Evolutionary conservation across 305 asterid species (phyloP).

Genomic region (Fraxinus xanthoxyloides): DNA sequence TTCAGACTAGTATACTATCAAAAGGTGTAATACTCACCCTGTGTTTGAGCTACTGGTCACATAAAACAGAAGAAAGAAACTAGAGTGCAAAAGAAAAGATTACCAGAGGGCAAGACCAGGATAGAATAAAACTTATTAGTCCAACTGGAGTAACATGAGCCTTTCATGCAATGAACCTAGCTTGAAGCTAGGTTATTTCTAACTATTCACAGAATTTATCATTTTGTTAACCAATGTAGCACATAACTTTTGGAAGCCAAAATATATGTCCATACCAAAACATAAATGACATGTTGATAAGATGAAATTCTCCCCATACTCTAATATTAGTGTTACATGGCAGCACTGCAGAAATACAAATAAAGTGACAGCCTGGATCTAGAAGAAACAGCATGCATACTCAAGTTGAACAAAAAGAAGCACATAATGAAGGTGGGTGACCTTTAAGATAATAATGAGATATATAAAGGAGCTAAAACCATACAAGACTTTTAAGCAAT

Average conservation of each 20-base stretch:
- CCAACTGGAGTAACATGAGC: neutral
- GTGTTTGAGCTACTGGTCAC: neutral
- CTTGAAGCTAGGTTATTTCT: neutral
- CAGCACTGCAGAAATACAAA: neutral
- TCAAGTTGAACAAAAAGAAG: conserved; percentile 1
- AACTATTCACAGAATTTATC: neutral
- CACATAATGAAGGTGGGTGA: conserved; percentile 9
- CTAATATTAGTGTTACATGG: neutral
- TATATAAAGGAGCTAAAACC: conserved; percentile 13
- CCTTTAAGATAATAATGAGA: neutral
- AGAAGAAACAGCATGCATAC: neutral
- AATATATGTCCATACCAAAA: neutral
- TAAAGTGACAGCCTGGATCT: neutral
- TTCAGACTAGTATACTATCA: neutral
- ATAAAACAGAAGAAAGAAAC: neutral
- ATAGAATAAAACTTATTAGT: neutral
- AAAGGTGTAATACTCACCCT: neutral
- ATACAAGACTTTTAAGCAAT: conserved; percentile 6
- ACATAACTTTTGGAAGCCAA: neutral
- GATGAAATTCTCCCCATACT: neutral
- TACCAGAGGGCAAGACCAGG: neutral
- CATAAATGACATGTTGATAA: neutral
- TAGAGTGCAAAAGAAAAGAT: neutral
- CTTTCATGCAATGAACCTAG: neutral
- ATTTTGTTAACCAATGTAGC: neutral